A percentile compares a stretch with the other conserved stretches of the same genome.
Evolutionary conservation across 176 grass and related monocot species (phyloP).

Genomic region (Tuctoria greenei): DNA sequence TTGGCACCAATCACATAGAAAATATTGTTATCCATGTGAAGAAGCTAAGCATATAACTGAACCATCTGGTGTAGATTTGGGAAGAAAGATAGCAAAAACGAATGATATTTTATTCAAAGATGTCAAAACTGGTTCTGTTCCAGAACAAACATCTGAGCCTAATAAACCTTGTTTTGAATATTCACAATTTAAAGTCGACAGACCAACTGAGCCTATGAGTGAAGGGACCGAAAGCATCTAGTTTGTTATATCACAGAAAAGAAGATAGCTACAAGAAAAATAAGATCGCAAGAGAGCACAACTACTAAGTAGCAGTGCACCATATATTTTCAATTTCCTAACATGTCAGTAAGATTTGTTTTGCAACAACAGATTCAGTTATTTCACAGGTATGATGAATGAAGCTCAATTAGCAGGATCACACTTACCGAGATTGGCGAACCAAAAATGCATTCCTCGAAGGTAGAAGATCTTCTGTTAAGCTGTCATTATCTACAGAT

Average conservation of each 20-base stretch:
- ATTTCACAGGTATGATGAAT: neutral
- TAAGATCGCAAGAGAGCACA: neutral
- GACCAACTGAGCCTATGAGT: neutral
- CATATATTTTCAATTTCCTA: neutral
- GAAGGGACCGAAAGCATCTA: neutral
- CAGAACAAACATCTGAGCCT: no score
- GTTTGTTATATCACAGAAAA: neutral
- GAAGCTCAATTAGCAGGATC: slow-evolving; percentile 7
- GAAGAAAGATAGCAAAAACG: neutral
- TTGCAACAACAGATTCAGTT: slow-evolving; percentile 12
- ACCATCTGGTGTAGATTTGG: neutral
- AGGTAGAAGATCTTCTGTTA: slow-evolving; percentile 79
- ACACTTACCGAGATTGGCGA: slow-evolving; percentile 69
- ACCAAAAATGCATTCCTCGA: slow-evolving; percentile 85
- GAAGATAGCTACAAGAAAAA: neutral
- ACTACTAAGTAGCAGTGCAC: neutral
- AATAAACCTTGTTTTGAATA: neutral
- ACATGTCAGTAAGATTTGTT: slow-evolving; percentile 9
- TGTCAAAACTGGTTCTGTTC: no score
- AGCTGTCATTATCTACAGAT: slow-evolving; percentile 60
- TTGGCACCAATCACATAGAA: neutral
- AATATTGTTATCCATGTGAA: neutral
- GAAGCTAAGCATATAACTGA: neutral
- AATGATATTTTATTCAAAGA: neutral
- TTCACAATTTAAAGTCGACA: neutral